Evolutionary conservation across 345 rosid genomes (phyloP).

Genomic region (Pistacia integerrima): DNA sequence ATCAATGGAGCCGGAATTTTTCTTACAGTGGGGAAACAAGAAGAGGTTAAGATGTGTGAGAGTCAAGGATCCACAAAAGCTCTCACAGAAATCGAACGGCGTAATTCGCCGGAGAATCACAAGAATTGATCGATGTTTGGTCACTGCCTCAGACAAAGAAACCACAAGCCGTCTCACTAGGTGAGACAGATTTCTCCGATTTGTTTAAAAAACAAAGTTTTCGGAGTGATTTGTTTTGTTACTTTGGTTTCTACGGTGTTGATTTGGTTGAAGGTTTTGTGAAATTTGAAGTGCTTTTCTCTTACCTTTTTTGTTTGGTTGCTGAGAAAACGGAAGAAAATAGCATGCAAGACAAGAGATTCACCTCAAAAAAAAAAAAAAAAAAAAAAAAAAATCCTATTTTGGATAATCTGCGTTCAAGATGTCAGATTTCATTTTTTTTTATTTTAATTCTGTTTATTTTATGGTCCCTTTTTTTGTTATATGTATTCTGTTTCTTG

Average conservation of each 20-base stretch:
- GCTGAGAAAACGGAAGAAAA: constrained; percentile 20
- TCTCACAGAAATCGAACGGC: constrained; percentile 50
- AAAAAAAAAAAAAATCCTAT: not conserved
- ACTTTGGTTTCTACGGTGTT: not conserved
- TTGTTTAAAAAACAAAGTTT: not conserved
- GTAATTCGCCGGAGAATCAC: constrained; percentile 46
- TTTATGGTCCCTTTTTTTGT: too few relatives aligned
- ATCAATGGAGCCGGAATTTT: constrained; percentile 50
- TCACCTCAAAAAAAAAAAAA: not conserved
- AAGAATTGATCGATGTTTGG: constrained; percentile 38
- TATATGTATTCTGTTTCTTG: not conserved
- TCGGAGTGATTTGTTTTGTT: not conserved
- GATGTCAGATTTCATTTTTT: not conserved
- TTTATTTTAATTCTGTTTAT: too few relatives aligned
- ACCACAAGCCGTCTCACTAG: constrained; percentile 50
- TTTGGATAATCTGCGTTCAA: not conserved
- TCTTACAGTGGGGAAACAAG: constrained; percentile 73
- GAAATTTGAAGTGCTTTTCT: not conserved
- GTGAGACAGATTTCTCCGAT: constrained; percentile 23
- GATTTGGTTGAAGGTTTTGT: too few relatives aligned
- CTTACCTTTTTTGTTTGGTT: constrained; percentile 27
- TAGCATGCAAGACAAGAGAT: not conserved
- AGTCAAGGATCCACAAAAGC: constrained; percentile 56
- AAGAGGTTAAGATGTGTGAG: constrained; percentile 79
- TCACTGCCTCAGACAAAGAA: constrained; percentile 41